Conservation (phyloP, 495 filamentous ascomycete species). For the Hypomontagnella monticulosa region DNA sequence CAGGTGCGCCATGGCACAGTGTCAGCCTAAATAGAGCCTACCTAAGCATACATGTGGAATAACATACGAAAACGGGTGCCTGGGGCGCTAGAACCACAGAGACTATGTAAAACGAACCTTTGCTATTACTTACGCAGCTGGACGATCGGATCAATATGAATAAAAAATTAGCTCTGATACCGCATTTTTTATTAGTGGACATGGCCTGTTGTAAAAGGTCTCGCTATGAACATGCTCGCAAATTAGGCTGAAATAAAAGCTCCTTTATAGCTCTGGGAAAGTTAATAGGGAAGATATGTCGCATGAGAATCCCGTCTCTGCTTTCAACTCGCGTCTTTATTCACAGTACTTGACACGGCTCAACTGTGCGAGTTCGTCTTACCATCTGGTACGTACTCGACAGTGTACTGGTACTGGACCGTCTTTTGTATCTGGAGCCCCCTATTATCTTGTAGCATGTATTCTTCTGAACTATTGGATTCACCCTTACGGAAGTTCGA, state of each 20-base stretch:
- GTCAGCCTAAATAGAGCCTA: too few relatives aligned
- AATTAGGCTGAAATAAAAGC: neutral
- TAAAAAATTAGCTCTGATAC: too few relatives aligned
- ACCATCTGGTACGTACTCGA: slow-evolving; percentile 37
- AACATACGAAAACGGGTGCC: too few relatives aligned
- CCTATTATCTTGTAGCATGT: slow-evolving; percentile 35
- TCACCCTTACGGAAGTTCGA: slow-evolving; percentile 28
- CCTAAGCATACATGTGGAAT: too few relatives aligned
- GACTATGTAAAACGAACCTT: too few relatives aligned
- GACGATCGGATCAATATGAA: too few relatives aligned
- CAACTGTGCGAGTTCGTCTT: slow-evolving; percentile 1
- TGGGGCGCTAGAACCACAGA: too few relatives aligned
- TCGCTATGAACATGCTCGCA: neutral
- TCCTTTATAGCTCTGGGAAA: neutral
- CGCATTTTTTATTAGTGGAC: too few relatives aligned
- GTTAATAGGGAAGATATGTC: neutral
- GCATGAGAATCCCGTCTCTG: neutral
- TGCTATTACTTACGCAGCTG: too few relatives aligned
- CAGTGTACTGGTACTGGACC: slow-evolving; percentile 44
- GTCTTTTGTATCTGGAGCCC: slow-evolving; percentile 42
- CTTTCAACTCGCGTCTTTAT: neutral
- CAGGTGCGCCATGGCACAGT: too few relatives aligned
- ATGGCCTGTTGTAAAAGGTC: neutral
- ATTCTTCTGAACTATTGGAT: slow-evolving; percentile 29
- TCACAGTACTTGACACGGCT: neutral